phyloP scores from a whole-genome alignment of 306 rosid species.

The Fagus crenata region DNA sequence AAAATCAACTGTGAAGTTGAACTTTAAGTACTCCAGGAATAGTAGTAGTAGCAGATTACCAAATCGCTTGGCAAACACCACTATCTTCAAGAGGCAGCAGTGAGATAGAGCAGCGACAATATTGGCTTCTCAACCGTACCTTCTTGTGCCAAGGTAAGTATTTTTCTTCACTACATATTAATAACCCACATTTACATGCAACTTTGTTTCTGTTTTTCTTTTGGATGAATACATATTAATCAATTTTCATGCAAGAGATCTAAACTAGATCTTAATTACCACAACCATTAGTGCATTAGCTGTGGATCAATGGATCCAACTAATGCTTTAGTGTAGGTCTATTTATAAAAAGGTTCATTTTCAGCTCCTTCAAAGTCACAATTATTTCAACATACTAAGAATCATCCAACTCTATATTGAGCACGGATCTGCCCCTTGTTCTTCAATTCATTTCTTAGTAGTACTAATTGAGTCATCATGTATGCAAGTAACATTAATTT shows the following conservation, averaged over 20 bases:
- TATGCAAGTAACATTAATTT: no score
- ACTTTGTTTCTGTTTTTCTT: background rate
- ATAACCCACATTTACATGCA: background rate
- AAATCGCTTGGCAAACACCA: background rate
- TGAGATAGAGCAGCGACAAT: background rate
- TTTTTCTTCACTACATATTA: background rate
- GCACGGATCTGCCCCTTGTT: background rate
- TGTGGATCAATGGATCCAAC: background rate
- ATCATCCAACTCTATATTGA: background rate
- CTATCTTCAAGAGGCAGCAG: background rate
- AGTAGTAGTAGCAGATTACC: background rate
- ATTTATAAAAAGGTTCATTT: background rate
- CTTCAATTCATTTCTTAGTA: background rate
- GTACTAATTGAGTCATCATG: no score
- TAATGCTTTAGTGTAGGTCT: background rate
- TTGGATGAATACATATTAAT: background rate
- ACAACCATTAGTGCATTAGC: background rate
- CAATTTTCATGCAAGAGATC: background rate
- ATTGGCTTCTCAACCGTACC: background rate
- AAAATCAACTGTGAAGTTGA: background rate
- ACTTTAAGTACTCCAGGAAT: background rate
- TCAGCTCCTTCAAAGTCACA: conserved; percentile 6
- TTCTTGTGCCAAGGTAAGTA: background rate
- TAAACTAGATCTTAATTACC: background rate
- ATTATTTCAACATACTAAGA: background rate